Evolutionary conservation across 345 rosid genomes (phyloP).

Genomic region (Arabis alpina): DNA sequence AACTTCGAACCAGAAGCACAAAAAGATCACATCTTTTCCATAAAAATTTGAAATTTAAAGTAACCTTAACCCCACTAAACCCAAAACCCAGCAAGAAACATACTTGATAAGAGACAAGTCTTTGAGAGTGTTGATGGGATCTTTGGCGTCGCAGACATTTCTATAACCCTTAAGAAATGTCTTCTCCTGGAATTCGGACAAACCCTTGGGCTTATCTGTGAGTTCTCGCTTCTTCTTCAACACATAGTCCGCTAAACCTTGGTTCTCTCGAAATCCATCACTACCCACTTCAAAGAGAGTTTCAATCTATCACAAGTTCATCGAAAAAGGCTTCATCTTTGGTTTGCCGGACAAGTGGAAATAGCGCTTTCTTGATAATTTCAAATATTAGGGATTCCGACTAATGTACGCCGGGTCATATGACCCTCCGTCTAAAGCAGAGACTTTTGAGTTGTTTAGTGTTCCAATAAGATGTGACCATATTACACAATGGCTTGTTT

Average conservation of each 20-base stretch:
- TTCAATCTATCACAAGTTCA: too few species aligned
- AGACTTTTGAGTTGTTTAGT: background rate
- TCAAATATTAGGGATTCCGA: conserved; percentile 2
- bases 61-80: background rate
- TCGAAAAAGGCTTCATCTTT: background rate
- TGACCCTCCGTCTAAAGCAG: background rate
- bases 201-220: conserved; percentile 66
- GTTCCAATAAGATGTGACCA: too few species aligned
- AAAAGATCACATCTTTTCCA: background rate
- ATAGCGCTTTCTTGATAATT: background rate
- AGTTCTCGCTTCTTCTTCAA: conserved; percentile 69
- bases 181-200: conserved; percentile 63
- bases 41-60: background rate
- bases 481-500: too few species aligned
- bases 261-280: conserved; percentile 71
- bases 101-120: conserved; percentile 81
- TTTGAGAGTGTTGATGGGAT: conserved; percentile 66
- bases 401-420: background rate
- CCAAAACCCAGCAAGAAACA: conserved; percentile 11
- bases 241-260: conserved; percentile 60
- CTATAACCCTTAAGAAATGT: conserved; percentile 65
- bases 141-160: conserved; percentile 57
- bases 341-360: background rate
- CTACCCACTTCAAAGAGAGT: background rate
- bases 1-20: background rate